These are phyloP conservation scores for Phytophthora pinifolia DNA, from an alignment of 352 stramenopile genomes.

Conservation along the genomic window DNA sequence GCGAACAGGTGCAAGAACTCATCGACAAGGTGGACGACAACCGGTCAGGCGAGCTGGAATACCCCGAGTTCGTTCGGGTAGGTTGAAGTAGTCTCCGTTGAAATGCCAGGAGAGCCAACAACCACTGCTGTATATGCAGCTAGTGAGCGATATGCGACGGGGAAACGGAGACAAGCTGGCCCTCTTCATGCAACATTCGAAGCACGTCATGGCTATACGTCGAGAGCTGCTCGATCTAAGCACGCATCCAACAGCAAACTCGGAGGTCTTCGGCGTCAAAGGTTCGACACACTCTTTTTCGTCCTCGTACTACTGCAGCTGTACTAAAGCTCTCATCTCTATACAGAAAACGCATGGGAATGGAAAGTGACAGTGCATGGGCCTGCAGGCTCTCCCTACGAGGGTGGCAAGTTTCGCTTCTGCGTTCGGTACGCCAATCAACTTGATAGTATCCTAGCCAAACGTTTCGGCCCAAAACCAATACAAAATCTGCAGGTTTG, in stretches of 20 bases:
- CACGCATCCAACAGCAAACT: slow-evolving; percentile 30
- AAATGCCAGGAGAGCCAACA: no score
- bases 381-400: slow-evolving; percentile 45
- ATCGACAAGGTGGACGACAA: slow-evolving; percentile 80
- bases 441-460: no score
- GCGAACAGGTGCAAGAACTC: slow-evolving; percentile 45
- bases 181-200: slow-evolving; percentile 66
- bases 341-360: slow-evolving; percentile 52
- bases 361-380: slow-evolving; percentile 42
- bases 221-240: slow-evolving; percentile 42
- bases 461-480: neutral
- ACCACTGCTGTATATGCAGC: slow-evolving; percentile 19
- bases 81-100: neutral
- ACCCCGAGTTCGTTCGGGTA: slow-evolving; percentile 66
- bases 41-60: slow-evolving; percentile 65
- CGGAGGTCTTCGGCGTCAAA: slow-evolving; percentile 40
- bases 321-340: neutral
- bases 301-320: neutral
- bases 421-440: slow-evolving; percentile 29
- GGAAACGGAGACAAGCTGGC: slow-evolving; percentile 63
- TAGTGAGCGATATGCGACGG: slow-evolving; percentile 64
- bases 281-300: slow-evolving; percentile 19
- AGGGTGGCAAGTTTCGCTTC: slow-evolving; percentile 46
- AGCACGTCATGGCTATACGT: slow-evolving; percentile 53
- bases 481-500: slow-evolving; percentile 30